phyloP scores from a whole-genome alignment of 2,329 filamentous ascomycete genomes.

The Myriangium duriaei region DNA sequence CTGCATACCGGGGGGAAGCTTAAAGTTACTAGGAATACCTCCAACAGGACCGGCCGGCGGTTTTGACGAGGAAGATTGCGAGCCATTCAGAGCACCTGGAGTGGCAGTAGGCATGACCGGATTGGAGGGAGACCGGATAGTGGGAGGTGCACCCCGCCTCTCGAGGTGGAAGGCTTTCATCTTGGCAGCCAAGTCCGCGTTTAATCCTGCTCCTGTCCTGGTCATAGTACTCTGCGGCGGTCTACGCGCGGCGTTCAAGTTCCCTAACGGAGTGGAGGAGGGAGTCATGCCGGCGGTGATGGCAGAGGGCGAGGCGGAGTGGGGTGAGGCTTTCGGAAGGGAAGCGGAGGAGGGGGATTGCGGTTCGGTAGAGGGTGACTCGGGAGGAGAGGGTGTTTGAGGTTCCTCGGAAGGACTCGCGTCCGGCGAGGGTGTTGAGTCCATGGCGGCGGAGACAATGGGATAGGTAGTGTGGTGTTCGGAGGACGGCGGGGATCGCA shows the following conservation, averaged over 20 bases:
- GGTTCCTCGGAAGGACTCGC: constrained; percentile 9
- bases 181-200: constrained; percentile 50
- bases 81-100: constrained; percentile 12
- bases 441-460: constrained; percentile 4
- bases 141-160: constrained; percentile 42
- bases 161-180: constrained; percentile 59
- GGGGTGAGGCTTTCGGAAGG: constrained; percentile 42
- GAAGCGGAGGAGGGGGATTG: constrained; percentile 1
- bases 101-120: constrained; percentile 14
- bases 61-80: constrained; percentile 14
- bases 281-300: constrained; percentile 51
- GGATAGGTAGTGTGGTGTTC: too few relatives aligned
- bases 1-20: constrained; percentile 25
- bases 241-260: constrained; percentile 56
- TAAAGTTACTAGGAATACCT: constrained; percentile 32
- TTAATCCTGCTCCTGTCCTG: constrained; percentile 36
- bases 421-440: constrained; percentile 3
- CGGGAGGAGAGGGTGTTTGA: constrained; percentile 9
- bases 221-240: constrained; percentile 28
- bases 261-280: constrained; percentile 73
- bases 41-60: constrained; percentile 14
- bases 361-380: constrained; percentile 6
- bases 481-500: too few relatives aligned
- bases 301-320: constrained; percentile 44
- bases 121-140: constrained; percentile 21